These are phyloP conservation scores for Chlamydomonas asymmetrica DNA, from an alignment of 139 green algal genomes.

Conservation along the genomic window DNA sequence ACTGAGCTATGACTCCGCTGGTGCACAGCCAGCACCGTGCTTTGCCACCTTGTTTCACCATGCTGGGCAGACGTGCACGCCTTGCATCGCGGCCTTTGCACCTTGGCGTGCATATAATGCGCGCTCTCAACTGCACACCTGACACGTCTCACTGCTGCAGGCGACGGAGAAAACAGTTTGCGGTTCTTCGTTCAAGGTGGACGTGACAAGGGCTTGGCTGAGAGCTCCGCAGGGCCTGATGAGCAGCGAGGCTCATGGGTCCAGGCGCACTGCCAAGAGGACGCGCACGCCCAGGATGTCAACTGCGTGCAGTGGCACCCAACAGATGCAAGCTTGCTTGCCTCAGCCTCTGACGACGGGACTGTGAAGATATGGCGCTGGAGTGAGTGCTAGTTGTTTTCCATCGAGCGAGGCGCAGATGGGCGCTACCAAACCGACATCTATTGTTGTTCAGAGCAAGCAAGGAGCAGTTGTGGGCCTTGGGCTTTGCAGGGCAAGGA, in stretches of 20 bases:
- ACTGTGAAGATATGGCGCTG: constrained; percentile 74
- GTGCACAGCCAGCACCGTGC: background rate
- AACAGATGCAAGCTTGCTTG: constrained; percentile 54
- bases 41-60: background rate
- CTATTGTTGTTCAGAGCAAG: too few species aligned
- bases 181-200: constrained; percentile 55
- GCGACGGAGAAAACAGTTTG: constrained; percentile 73
- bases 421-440: too few species aligned
- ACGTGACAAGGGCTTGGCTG: background rate
- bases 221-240: background rate
- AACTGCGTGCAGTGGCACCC: constrained; percentile 88
- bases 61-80: constrained; percentile 1
- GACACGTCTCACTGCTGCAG: constrained; percentile 21
- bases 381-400: too few species aligned
- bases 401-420: too few species aligned
- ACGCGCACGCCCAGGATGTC: constrained; percentile 72
- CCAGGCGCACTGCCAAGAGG: constrained; percentile 25
- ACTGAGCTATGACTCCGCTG: background rate
- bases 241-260: constrained; percentile 20
- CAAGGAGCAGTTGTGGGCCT: too few species aligned
- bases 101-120: background rate
- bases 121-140: background rate
- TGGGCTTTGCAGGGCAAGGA: too few species aligned
- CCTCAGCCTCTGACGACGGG: constrained; percentile 74
- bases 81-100: background rate